Percentiles rank a stretch among this genome's conserved stretches.
Conservation (phyloP, 148 eudicot species). For the Diospyros lotus region DNA sequence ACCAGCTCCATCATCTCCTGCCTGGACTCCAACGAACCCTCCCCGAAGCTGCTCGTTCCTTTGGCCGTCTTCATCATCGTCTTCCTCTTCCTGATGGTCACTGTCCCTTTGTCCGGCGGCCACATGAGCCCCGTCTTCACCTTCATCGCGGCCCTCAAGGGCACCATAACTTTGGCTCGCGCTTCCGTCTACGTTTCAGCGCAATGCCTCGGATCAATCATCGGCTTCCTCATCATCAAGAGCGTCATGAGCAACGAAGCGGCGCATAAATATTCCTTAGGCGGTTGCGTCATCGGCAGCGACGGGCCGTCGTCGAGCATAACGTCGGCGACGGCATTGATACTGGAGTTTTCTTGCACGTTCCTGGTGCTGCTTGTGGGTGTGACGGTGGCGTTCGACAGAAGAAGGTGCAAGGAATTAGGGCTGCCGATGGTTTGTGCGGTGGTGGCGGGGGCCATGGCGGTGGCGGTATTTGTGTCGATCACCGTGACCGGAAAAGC, state of each 20-base stretch:
- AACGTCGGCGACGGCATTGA: background rate
- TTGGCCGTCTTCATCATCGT: slow-evolving; percentile 3
- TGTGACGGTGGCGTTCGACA: slow-evolving; percentile 10
- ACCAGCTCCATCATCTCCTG: slow-evolving; percentile 10
- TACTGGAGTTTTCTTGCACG: slow-evolving; percentile 9
- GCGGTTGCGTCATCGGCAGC: background rate
- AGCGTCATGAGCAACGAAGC: background rate
- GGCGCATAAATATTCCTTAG: background rate
- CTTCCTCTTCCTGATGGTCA: slow-evolving; percentile 12
- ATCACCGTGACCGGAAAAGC: slow-evolving; percentile 2
- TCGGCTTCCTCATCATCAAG: background rate
- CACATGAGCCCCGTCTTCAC: slow-evolving; percentile 19
- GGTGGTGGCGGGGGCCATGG: slow-evolving; percentile 8
- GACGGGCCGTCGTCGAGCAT: background rate
- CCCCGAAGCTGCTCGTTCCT: background rate
- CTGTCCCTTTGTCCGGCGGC: slow-evolving; percentile 14
- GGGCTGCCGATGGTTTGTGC: slow-evolving; percentile 8
- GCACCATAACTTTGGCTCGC: background rate
- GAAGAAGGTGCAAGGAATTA: slow-evolving; percentile 6
- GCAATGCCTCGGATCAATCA: slow-evolving; percentile 2
- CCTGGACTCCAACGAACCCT: background rate
- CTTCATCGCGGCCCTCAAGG: slow-evolving; percentile 10
- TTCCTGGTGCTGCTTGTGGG: slow-evolving; percentile 6
- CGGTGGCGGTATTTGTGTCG: slow-evolving; percentile 14
- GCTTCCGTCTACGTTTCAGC: slow-evolving; percentile 7